phyloP scores from a whole-genome alignment of 371 early-diverging fungal genomes.

The Actinomortierella wolfii region DNA sequence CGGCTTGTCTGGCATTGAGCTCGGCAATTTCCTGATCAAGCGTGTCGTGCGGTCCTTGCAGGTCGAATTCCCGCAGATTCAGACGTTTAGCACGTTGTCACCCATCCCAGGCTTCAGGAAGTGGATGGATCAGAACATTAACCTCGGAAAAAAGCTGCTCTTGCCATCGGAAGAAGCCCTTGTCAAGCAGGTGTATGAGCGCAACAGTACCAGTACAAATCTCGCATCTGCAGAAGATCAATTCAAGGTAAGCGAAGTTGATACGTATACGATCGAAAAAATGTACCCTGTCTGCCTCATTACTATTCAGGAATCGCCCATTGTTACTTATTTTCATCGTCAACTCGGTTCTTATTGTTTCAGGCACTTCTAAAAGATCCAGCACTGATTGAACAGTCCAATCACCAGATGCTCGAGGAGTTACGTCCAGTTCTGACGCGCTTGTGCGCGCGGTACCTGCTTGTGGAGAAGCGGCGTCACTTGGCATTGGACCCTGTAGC shows the following conservation, averaged over 20 bases:
- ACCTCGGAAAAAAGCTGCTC: conserved; percentile 23
- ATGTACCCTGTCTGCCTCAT: too few species aligned
- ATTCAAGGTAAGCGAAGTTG: conserved; percentile 37
- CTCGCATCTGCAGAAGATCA: conserved; percentile 15
- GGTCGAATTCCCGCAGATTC: conserved; percentile 62
- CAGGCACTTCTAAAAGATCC: conserved; percentile 22
- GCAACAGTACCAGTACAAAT: not conserved
- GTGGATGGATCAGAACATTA: conserved; percentile 64
- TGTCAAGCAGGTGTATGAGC: conserved; percentile 4
- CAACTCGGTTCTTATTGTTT: not conserved
- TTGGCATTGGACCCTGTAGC: conserved; percentile 84
- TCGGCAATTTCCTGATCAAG: conserved; percentile 88
- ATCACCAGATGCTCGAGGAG: conserved; percentile 24
- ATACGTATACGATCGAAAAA: too few species aligned
- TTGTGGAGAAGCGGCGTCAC: conserved; percentile 62
- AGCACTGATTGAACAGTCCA: conserved; percentile 11
- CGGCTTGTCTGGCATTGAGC: conserved; percentile 79
- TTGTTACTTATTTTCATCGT: not conserved
- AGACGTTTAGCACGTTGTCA: conserved; percentile 83
- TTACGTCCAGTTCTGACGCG: conserved; percentile 59
- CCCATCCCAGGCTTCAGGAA: conserved; percentile 83
- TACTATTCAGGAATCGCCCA: too few species aligned
- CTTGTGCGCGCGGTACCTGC: conserved; percentile 73
- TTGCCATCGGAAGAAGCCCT: conserved; percentile 21
- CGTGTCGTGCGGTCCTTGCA: conserved; percentile 77